These are phyloP conservation scores for Botrytis aclada DNA, from an alignment of 2,329 filamentous ascomycete species.

Conservation along the genomic window DNA sequence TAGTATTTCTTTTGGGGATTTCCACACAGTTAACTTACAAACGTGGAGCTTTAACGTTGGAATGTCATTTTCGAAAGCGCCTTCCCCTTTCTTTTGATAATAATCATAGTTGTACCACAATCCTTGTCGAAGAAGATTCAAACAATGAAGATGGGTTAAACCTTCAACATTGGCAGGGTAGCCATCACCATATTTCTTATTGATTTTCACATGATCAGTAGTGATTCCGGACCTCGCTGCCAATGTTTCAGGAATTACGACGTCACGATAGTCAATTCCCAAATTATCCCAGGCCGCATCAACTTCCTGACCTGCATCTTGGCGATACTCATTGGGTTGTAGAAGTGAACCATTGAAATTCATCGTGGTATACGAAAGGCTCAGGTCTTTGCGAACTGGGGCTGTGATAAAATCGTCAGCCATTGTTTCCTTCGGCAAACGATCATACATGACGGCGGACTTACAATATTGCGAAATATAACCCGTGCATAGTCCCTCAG, in stretches of 20 bases:
- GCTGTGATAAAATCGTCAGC: not conserved
- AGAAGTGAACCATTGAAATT: not conserved
- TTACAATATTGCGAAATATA: conserved; percentile 12
- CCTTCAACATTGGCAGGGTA: conserved; percentile 2
- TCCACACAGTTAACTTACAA: not conserved
- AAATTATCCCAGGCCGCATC: not conserved
- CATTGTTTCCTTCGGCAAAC: not conserved
- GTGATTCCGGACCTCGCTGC: not conserved
- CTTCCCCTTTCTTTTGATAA: conserved; percentile 44
- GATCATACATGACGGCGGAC: not conserved
- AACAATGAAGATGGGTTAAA: conserved; percentile 6
- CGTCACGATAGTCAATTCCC: not conserved
- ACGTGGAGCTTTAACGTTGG: conserved; percentile 48
- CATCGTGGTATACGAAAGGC: not conserved
- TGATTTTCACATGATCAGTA: not conserved
- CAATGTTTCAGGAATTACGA: not conserved
- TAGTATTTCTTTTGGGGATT: not conserved
- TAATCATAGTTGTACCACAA: conserved; percentile 53
- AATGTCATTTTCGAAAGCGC: conserved; percentile 49
- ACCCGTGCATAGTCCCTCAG: not conserved
- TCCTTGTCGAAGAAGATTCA: conserved; percentile 50
- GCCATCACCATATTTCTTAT: not conserved
- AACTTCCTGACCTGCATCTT: not conserved
- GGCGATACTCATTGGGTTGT: not conserved
- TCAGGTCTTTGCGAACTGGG: not conserved